A percentile compares a stretch with the other conserved stretches of the same genome.
Evolutionary conservation across 73 alveolate species (phyloP).

Genomic region (Paramecium octaurelia): DNA sequence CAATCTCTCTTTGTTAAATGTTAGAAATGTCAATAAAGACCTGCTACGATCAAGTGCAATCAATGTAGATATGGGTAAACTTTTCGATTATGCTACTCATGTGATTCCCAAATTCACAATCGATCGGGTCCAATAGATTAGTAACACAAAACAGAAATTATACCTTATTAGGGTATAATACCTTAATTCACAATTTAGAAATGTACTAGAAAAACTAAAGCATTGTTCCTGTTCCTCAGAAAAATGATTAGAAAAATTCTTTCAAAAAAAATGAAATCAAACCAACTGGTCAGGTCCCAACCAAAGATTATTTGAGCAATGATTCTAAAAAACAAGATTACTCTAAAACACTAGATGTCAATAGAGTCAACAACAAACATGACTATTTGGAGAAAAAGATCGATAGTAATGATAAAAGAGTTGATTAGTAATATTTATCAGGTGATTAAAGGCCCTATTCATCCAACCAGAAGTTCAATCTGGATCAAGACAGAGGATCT

Average conservation of each 20-base stretch:
- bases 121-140: constrained; percentile 46
- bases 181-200: neutral
- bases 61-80: constrained; percentile 44
- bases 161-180: constrained; percentile 38
- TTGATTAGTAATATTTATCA: neutral
- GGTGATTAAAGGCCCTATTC: constrained; percentile 13
- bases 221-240: neutral
- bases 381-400: constrained; percentile 1
- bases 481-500: neutral
- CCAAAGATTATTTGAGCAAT: constrained; percentile 16
- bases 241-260: constrained; percentile 13
- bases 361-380: neutral
- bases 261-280: constrained; percentile 35
- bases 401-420: neutral
- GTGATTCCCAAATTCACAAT: constrained; percentile 45
- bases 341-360: neutral
- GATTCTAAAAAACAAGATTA: constrained; percentile 12
- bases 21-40: constrained; percentile 43
- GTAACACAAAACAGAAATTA: constrained; percentile 44
- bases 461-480: neutral
- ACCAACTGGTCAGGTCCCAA: neutral
- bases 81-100: constrained; percentile 29
- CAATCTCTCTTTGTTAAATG: constrained; percentile 43
- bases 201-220: constrained; percentile 31
- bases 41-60: constrained; percentile 27